Evolutionary conservation across 2,329 filamentous ascomycete genomes (phyloP), one percentile per base, ranked within the genome.

Genomic region (Colletotrichum chlorophyti): DNA sequence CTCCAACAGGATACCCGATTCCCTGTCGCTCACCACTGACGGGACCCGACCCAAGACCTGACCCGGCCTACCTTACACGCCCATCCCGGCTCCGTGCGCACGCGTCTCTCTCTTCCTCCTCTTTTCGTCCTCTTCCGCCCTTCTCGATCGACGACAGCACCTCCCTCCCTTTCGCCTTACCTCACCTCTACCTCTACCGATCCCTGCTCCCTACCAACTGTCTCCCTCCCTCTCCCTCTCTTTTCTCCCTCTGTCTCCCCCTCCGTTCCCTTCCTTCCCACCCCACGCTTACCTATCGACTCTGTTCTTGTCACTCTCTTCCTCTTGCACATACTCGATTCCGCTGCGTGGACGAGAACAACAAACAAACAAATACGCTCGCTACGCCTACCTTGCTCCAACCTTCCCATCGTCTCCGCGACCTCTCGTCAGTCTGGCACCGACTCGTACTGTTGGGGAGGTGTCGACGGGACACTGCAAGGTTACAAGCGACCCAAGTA

Each of bases 211-310:
- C 55, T 42, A 55, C 31, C 51, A 19, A 48, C 32, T 43, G 24
- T 49, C 55, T 38, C 55, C 37, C n/a, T n/a, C n/a, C 51, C 51
- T 49, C 43, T 34, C 55, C 27, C 55, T 17, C 55, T 49, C 55
- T 59, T 59, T 55, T 59, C 55, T 55, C 27, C 51, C 55, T 55
- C 55, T 37, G 38, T 59, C 51, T 37, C 55, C 51, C 46, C 31
- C 35, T 38, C 17, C 35, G 11, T 10, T n/a, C n/a, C 35, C 6
- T 19, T 19, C 26, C 49, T 34, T 46, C 32, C 47, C 50, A 42
- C 54, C 50, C 37, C 51, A 49, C 55, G 55, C 31, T 37, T 32
- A 43, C 42, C 49, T 9, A 15, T 21, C 21, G 19, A 21, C 43
- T 40, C 31, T 21, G 24, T 31, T 35, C 34, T 51, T 42, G 17